Percentiles rank a stretch among this genome's conserved stretches.
These are phyloP conservation scores for Avena sativa DNA, from an alignment of 176 grass and related monocot species.

Conservation along the genomic window DNA sequence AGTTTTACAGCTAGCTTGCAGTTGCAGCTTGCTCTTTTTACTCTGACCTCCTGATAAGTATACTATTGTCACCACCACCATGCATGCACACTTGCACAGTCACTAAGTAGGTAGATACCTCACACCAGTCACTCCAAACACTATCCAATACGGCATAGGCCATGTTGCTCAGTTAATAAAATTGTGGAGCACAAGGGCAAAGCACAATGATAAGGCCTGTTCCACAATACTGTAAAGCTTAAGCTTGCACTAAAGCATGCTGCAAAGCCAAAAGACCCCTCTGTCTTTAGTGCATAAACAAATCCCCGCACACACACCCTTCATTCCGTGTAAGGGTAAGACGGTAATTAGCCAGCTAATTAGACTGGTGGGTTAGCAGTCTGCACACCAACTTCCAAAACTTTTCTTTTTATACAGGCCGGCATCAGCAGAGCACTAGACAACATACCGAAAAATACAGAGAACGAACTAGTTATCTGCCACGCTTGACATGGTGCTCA, in stretches of 20 bases:
- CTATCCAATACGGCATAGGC: slow-evolving; percentile 26
- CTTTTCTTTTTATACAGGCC: slow-evolving; percentile 48
- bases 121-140: slow-evolving; percentile 39
- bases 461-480: slow-evolving; percentile 17
- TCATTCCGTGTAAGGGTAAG: slow-evolving; percentile 31
- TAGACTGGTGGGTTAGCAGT: slow-evolving; percentile 32
- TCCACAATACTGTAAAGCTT: slow-evolving; percentile 50
- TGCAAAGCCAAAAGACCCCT: slow-evolving; percentile 53
- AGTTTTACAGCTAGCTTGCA: slow-evolving; percentile 60
- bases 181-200: slow-evolving; percentile 48
- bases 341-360: slow-evolving; percentile 23
- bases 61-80: slow-evolving; percentile 42
- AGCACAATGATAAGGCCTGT: slow-evolving; percentile 65
- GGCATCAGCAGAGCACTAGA: slow-evolving; percentile 46
- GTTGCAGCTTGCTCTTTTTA: slow-evolving; percentile 47
- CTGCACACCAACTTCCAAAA: slow-evolving; percentile 49
- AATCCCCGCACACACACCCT: slow-evolving; percentile 23
- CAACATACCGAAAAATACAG: slow-evolving; percentile 26
- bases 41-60: slow-evolving; percentile 36
- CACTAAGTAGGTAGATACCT: slow-evolving; percentile 30
- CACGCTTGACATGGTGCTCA: slow-evolving; percentile 24
- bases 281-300: slow-evolving; percentile 70
- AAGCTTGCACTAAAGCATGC: slow-evolving; percentile 48
- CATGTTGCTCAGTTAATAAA: slow-evolving; percentile 23
- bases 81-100: not conserved